phyloP scores from a whole-genome alignment of 805 yeast genomes.

The Kazachstania psychrophila region DNA sequence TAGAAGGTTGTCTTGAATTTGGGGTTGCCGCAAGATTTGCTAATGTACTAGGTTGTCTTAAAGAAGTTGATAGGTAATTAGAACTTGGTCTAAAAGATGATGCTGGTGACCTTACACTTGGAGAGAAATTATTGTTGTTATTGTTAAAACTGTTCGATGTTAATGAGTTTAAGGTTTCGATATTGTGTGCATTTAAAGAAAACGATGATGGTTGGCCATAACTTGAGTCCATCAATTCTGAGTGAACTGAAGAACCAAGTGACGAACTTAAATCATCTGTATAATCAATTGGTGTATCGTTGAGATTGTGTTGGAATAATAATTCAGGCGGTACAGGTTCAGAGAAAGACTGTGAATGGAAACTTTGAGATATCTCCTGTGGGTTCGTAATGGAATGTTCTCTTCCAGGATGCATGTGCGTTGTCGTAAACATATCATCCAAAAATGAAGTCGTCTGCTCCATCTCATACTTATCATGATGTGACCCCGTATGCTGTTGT shows the following conservation, averaged over 20 bases:
- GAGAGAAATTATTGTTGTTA: conserved; percentile 1
- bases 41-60: conserved; percentile 18
- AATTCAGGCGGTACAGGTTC: conserved; percentile 10
- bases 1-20: conserved; percentile 27
- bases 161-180: conserved; percentile 10
- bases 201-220: conserved; percentile 19
- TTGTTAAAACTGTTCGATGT: conserved; percentile 2
- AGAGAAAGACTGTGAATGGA: conserved; percentile 3
- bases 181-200: conserved; percentile 18
- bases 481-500: background rate
- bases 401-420: background rate
- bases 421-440: conserved; percentile 17
- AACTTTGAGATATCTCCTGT: background rate
- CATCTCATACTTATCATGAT: background rate
- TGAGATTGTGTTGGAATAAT: conserved; percentile 13
- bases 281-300: conserved; percentile 16
- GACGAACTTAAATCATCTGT: conserved; percentile 27
- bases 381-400: background rate
- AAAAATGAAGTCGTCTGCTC: conserved; percentile 12
- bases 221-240: conserved; percentile 20
- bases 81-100: conserved; percentile 19
- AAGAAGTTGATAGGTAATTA: conserved; percentile 22
- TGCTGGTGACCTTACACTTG: conserved; percentile 23
- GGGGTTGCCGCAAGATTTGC: conserved; percentile 16
- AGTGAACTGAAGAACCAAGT: conserved; percentile 22